Percentiles rank a stretch among this genome's conserved stretches.
phyloP scores from a whole-genome alignment of 306 rosid species.

The Cucurbita argyrosperma region DNA sequence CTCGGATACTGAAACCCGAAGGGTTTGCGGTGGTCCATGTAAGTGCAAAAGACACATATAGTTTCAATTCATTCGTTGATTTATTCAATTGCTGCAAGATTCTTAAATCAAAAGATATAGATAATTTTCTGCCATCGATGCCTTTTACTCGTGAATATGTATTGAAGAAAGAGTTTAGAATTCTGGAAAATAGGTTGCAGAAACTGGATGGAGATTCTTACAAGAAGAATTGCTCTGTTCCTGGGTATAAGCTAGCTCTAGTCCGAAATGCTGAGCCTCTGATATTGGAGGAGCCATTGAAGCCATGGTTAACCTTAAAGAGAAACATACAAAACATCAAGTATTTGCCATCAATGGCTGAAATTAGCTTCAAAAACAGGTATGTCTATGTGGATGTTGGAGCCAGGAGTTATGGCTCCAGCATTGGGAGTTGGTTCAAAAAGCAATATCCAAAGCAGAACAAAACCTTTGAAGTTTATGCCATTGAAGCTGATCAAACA shows the following conservation, averaged over 20 bases:
- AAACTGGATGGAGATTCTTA: conserved; percentile 16
- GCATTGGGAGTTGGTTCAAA: conserved; percentile 93
- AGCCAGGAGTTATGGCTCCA: conserved; percentile 88
- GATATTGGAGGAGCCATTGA: conserved; percentile 62
- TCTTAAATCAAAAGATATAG: conserved; percentile 45
- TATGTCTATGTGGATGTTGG: conserved; percentile 92
- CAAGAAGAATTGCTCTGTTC: conserved; percentile 50
- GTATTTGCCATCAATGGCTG: conserved; percentile 70
- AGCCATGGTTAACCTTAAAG: conserved; percentile 89
- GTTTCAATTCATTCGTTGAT: conserved; percentile 79
- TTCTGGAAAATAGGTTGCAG: conserved; percentile 6
- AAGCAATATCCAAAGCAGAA: conserved; percentile 96
- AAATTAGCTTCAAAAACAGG: conserved; percentile 71
- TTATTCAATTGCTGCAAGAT: conserved; percentile 66
- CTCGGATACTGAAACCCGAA: conserved; percentile 58
- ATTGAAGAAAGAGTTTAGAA: conserved; percentile 41
- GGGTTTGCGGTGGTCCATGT: conserved; percentile 81
- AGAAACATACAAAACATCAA: conserved; percentile 57
- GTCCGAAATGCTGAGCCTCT: conserved; percentile 65
- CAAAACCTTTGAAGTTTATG: conserved; percentile 77
- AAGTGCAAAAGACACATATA: conserved; percentile 62
- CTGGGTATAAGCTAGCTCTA: conserved; percentile 52
- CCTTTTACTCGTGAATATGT: conserved; percentile 61
- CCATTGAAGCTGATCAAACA: conserved; percentile 76
- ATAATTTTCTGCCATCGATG: conserved; percentile 50